phyloP scores from a whole-genome alignment of 345 rosid species.

The Syzygium jambos region DNA sequence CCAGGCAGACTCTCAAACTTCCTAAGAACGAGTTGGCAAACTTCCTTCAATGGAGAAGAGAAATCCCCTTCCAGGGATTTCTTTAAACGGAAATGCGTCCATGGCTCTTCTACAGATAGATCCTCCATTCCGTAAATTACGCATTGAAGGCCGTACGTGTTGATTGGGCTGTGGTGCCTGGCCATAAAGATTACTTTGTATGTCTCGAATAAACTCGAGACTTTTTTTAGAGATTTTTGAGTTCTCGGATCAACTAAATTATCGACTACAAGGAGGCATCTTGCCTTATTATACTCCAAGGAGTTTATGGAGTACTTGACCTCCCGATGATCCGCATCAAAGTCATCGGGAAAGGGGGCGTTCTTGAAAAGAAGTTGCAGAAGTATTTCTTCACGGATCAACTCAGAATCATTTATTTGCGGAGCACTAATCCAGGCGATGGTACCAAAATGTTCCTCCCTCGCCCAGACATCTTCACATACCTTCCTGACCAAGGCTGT shows the following conservation, averaged over 20 bases:
- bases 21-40: no score
- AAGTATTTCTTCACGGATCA: conserved; percentile 1
- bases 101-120: no score
- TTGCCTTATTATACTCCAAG: neutral
- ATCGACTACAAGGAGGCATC: conserved; percentile 20
- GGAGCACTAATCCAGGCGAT: conserved; percentile 18
- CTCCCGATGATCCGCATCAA: no score
- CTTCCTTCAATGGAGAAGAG: no score
- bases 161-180: no score
- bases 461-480: neutral
- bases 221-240: no score
- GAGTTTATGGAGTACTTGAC: no score
- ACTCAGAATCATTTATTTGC: conserved; percentile 2
- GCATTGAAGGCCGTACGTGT: neutral
- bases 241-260: conserved; percentile 14
- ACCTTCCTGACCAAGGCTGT: conserved; percentile 20
- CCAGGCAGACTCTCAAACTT: no score
- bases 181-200: neutral
- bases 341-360: no score
- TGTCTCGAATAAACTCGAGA: conserved; percentile 3
- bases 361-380: conserved; percentile 2
- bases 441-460: neutral
- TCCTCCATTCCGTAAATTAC: conserved; percentile 3
- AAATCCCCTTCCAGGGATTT: no score
- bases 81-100: no score